Evolutionary conservation across 129 eudicot genomes (phyloP).

Genomic region (Ambrosia trifida): DNA sequence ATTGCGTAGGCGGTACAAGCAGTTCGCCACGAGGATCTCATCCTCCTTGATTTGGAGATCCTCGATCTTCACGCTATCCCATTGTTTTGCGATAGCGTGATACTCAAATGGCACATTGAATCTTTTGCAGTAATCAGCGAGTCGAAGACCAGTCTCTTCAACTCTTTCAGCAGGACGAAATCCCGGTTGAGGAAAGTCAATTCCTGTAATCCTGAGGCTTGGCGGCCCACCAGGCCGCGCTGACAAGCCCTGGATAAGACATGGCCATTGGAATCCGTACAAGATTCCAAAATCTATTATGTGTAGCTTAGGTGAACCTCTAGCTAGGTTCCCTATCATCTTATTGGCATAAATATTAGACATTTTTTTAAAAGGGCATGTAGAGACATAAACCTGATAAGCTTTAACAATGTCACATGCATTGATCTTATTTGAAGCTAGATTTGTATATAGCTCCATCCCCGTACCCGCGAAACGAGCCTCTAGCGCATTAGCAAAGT

Average conservation of each 20-base stretch:
- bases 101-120: constrained; percentile 74
- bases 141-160: constrained; percentile 65
- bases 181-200: constrained; percentile 72
- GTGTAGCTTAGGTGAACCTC: constrained; percentile 52
- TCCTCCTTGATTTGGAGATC: constrained; percentile 52
- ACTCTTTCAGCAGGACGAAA: constrained; percentile 62
- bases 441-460: constrained; percentile 33
- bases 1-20: constrained; percentile 50
- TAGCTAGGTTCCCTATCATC: constrained; percentile 39
- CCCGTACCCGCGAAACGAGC: constrained; percentile 47
- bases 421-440: constrained; percentile 22
- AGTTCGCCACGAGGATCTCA: constrained; percentile 55
- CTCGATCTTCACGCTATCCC: constrained; percentile 53
- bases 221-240: constrained; percentile 60
- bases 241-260: constrained; percentile 57
- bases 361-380: constrained; percentile 60
- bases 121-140: constrained; percentile 54
- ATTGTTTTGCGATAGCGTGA: constrained; percentile 55
- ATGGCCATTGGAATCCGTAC: constrained; percentile 79
- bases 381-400: constrained; percentile 42
- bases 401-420: constrained; percentile 42
- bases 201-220: constrained; percentile 59
- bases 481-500: constrained; percentile 49
- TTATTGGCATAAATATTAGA: constrained; percentile 51
- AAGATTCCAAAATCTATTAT: constrained; percentile 74